Conservation (phyloP, 108 stramenopile species). For the Pseudonitzschia multistriata region DNA sequence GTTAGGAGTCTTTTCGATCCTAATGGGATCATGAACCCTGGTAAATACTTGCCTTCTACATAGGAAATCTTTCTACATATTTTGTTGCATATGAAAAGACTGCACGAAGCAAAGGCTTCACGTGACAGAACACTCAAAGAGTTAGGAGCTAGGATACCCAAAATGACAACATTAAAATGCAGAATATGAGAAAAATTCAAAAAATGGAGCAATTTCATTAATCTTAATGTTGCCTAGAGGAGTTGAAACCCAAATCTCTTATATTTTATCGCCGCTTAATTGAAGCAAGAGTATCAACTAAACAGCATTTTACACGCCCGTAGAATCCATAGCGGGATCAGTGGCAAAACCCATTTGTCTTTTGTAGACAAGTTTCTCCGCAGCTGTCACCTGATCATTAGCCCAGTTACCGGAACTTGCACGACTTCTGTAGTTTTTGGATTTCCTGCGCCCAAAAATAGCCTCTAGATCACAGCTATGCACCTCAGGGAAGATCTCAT, state of each 20-base stretch:
- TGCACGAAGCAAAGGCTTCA: no score
- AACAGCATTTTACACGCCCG: neutral
- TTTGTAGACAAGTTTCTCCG: slow-evolving; percentile 85
- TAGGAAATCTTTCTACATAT: no score
- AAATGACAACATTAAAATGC: neutral
- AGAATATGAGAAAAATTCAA: neutral
- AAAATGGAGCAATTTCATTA: neutral
- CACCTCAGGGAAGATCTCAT: slow-evolving; percentile 88
- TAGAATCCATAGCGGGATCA: neutral
- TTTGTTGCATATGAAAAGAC: no score
- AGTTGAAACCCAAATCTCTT: no score
- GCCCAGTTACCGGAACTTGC: slow-evolving; percentile 89
- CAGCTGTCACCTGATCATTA: slow-evolving; percentile 72
- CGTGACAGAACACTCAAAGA: no score
- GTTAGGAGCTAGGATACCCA: no score
- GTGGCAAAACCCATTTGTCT: slow-evolving; percentile 73
- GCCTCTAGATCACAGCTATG: slow-evolving; percentile 85
- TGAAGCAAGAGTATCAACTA: neutral
- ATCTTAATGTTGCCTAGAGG: no score
- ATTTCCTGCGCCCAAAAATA: slow-evolving; percentile 81
- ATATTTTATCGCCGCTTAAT: neutral
- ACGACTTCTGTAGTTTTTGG: slow-evolving; percentile 60
- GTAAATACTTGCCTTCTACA: slow-evolving; percentile 62
- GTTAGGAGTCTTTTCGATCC: slow-evolving; percentile 76
- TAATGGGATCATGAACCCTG: slow-evolving; percentile 79